Evolutionary conservation across 305 asterid genomes (phyloP).

Genomic region (Rubia occidens): DNA sequence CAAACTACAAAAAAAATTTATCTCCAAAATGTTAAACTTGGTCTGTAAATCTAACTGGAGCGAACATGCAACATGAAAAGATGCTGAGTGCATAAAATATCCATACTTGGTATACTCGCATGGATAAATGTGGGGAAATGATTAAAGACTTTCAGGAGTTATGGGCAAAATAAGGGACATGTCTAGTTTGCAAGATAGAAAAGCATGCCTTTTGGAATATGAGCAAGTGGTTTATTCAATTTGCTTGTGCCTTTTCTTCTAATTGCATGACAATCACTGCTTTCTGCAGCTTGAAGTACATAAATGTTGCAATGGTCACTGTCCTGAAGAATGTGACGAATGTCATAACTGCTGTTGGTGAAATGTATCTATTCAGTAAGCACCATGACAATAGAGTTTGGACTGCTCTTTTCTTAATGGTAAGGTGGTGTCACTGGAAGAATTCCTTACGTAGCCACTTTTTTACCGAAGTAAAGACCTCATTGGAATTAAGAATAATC

Average conservation of each 20-base stretch:
- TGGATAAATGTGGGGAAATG: background rate
- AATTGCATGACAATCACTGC: background rate
- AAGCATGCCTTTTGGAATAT: background rate
- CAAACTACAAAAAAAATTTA: background rate
- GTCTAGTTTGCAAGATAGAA: background rate
- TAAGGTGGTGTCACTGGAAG: constrained; percentile 25
- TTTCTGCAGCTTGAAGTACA: constrained; percentile 62
- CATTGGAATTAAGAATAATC: background rate
- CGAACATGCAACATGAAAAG: background rate
- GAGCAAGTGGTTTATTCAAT: background rate
- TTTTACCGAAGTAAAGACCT: background rate
- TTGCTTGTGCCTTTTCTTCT: background rate
- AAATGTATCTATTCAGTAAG: constrained; percentile 80
- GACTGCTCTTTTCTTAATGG: constrained; percentile 92
- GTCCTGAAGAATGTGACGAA: constrained; percentile 88
- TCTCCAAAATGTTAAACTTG: background rate
- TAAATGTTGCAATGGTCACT: constrained; percentile 88
- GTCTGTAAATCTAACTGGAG: background rate
- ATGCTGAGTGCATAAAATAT: background rate
- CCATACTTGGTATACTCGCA: background rate
- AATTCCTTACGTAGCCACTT: constrained; percentile 10
- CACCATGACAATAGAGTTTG: constrained; percentile 81
- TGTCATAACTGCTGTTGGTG: constrained; percentile 91
- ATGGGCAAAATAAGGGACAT: background rate
- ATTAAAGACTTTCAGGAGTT: background rate